Conservation (phyloP, 192 early-diverging fungal genomes). For the Coemansia sp. region DNA sequence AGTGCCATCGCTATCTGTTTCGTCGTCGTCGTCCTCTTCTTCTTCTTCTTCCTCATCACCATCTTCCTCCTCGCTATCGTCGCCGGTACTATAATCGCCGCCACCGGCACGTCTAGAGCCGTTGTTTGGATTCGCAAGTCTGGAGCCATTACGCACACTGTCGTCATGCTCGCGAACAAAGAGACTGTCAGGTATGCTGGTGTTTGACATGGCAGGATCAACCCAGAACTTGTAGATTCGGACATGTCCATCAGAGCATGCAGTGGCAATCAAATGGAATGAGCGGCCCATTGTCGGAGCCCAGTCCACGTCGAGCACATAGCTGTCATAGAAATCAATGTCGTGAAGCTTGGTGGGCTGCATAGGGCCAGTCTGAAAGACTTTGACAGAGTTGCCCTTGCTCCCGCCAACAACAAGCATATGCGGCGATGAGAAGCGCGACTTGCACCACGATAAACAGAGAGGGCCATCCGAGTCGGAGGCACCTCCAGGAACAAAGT, state of each 20-base stretch:
- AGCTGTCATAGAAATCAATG: conserved; percentile 55
- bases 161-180: conserved; percentile 41
- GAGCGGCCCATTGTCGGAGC: conserved; percentile 59
- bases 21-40: conserved; percentile 19
- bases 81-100: conserved; percentile 15
- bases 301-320: conserved; percentile 58
- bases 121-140: conserved; percentile 1
- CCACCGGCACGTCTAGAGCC: neutral
- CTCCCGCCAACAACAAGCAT: conserved; percentile 83
- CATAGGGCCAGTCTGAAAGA: conserved; percentile 37
- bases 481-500: conserved; percentile 53
- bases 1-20: conserved; percentile 10
- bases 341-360: conserved; percentile 50
- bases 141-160: conserved; percentile 8
- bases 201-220: conserved; percentile 24
- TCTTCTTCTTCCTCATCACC: conserved; percentile 19
- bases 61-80: conserved; percentile 18
- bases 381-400: conserved; percentile 72
- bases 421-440: conserved; percentile 70
- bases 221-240: conserved; percentile 56
- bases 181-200: conserved; percentile 27
- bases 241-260: conserved; percentile 45
- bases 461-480: conserved; percentile 79
- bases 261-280: conserved; percentile 55
- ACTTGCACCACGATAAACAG: conserved; percentile 86